Percentiles rank a stretch among this genome's conserved stretches.
Conservation (phyloP, 1,284 basidiomycete genomes). For the Sporisorium iseilematis-ciliati region DNA sequence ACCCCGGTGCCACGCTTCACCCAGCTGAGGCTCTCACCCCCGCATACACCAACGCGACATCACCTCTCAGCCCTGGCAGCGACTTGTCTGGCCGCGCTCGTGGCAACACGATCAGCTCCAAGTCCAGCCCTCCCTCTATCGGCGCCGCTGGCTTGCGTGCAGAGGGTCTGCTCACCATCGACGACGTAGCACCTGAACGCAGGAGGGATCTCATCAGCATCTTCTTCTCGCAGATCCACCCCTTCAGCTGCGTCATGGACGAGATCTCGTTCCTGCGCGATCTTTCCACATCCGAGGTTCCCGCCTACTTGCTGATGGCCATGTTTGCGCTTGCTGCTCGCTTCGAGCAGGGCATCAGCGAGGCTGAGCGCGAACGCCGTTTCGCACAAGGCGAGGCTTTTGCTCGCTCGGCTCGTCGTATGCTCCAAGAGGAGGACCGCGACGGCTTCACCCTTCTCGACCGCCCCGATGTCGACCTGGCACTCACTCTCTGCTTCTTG, state of each 20-base stretch:
- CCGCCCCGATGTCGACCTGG: slow-evolving; percentile 68
- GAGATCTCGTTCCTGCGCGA: slow-evolving; percentile 71
- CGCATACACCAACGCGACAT: slow-evolving; percentile 18
- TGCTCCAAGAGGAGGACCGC: slow-evolving; percentile 56
- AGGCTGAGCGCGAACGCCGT: slow-evolving; percentile 40
- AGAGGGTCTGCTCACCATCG: slow-evolving; percentile 36
- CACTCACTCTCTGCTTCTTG: slow-evolving; percentile 70
- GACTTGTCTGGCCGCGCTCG: slow-evolving; percentile 35
- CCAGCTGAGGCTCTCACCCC: slow-evolving; percentile 33
- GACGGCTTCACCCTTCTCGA: slow-evolving; percentile 53
- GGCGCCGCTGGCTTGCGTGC: slow-evolving; percentile 17
- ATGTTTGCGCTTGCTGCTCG: slow-evolving; percentile 71
- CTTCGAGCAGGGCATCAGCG: slow-evolving; percentile 64
- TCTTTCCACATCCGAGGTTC: slow-evolving; percentile 70
- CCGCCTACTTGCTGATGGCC: slow-evolving; percentile 71
- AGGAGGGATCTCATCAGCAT: slow-evolving; percentile 55
- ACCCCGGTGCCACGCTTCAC: slow-evolving; percentile 24
- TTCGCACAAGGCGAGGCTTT: slow-evolving; percentile 50
- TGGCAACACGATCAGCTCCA: slow-evolving; percentile 43
- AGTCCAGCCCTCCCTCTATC: slow-evolving; percentile 36
- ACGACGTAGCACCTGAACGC: slow-evolving; percentile 43
- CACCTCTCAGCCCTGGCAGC: slow-evolving; percentile 29
- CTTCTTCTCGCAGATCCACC: slow-evolving; percentile 71
- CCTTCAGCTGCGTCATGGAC: slow-evolving; percentile 71
- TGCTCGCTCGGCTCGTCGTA: slow-evolving; percentile 50